Conservation (phyloP, 2,329 filamentous ascomycete species). For the Neofusicoccum cordaticola region DNA sequence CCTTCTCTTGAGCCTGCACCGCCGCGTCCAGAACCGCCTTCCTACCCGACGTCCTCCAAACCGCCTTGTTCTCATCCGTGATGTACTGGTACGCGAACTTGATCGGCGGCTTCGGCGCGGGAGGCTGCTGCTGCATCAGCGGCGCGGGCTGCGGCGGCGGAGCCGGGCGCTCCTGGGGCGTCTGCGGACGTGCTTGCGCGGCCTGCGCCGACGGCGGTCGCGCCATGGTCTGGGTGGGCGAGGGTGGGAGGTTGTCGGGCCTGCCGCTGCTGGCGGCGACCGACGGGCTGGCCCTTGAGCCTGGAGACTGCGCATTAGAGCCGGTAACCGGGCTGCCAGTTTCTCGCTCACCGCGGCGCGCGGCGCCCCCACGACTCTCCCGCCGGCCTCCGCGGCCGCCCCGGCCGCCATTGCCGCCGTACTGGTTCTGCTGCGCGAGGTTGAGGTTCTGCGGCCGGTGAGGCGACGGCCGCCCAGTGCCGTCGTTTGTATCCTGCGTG, state of each 20-base stretch:
- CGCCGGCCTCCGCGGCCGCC: slow-evolving; percentile 21
- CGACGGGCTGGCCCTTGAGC: slow-evolving; percentile 13
- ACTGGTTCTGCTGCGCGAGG: slow-evolving; percentile 52
- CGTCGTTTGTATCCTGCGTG: slow-evolving; percentile 37
- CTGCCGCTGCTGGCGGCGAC: background rate
- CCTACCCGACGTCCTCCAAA: slow-evolving; percentile 68
- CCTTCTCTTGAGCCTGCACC: slow-evolving; percentile 61
- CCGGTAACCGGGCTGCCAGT: slow-evolving; percentile 4
- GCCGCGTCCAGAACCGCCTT: slow-evolving; percentile 66
- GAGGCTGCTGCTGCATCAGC: background rate
- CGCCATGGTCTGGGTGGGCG: background rate
- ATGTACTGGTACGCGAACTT: slow-evolving; percentile 72
- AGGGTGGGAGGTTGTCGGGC: background rate
- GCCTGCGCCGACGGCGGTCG: slow-evolving; percentile 27
- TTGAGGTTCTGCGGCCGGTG: slow-evolving; percentile 50
- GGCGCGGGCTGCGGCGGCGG: background rate
- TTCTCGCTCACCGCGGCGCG: slow-evolving; percentile 21
- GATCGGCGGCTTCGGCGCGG: slow-evolving; percentile 14
- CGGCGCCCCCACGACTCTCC: slow-evolving; percentile 26
- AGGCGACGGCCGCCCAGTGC: slow-evolving; percentile 46
- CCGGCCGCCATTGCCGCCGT: slow-evolving; percentile 17
- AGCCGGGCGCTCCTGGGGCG: slow-evolving; percentile 20
- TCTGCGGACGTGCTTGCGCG: background rate
- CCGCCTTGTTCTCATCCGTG: slow-evolving; percentile 64
- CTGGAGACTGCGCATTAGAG: slow-evolving; percentile 17